Percentiles rank a stretch among this genome's conserved stretches.
Conservation (phyloP, 371 early-diverging fungal species). For the Enterospora canceri region DNA sequence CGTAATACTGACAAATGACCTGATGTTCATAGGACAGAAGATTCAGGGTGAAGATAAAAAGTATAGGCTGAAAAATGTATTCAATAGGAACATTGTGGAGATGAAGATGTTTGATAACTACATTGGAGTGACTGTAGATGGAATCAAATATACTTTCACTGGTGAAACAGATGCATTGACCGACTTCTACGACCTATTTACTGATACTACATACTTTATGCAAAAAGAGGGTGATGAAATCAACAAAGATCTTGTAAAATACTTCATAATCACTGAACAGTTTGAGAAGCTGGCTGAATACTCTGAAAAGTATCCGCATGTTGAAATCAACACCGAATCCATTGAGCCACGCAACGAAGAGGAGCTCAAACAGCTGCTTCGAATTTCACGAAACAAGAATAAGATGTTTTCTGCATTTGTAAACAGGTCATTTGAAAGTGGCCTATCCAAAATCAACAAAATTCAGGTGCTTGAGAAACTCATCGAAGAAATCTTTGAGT, state of each 20-base stretch:
- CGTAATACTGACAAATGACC: constrained; percentile 38
- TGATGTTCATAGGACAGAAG: constrained; percentile 33
- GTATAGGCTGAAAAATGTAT: constrained; percentile 28
- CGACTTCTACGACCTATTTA: constrained; percentile 12
- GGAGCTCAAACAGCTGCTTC: background rate
- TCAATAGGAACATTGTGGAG: constrained; percentile 19
- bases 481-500: constrained; percentile 30
- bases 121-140: constrained; percentile 1
- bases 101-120: background rate
- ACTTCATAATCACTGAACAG: constrained; percentile 31
- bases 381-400: background rate
- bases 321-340: background rate
- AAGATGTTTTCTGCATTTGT: constrained; percentile 18
- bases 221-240: background rate
- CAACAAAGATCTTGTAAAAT: constrained; percentile 22
- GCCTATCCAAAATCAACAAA: constrained; percentile 24
- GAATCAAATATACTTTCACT: constrained; percentile 9
- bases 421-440: constrained; percentile 11
- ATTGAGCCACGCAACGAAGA: background rate
- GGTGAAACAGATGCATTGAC: constrained; percentile 15
- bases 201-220: constrained; percentile 14
- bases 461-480: constrained; percentile 24
- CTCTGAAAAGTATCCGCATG: background rate
- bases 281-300: constrained; percentile 7
- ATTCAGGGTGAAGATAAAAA: constrained; percentile 8